These are phyloP conservation scores for Juncus inflexus DNA, from an alignment of 176 grass and related monocot genomes.

Conservation along the genomic window DNA sequence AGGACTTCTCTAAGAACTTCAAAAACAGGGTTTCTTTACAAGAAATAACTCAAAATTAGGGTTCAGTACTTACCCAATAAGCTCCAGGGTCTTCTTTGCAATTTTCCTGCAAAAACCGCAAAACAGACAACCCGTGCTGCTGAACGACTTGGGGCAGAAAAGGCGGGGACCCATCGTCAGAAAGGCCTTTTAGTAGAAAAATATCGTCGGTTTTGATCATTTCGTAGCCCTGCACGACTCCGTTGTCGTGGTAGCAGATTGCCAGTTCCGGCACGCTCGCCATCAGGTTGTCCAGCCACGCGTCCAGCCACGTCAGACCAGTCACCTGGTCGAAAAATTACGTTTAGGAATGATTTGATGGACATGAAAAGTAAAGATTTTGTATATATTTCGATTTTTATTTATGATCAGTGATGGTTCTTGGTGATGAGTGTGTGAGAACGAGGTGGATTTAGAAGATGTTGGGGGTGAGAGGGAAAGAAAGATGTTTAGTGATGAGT, in stretches of 20 bases:
- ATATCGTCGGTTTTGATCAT: slow-evolving; percentile 97
- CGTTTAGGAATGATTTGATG: too few relatives aligned
- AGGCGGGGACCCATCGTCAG: slow-evolving; percentile 85
- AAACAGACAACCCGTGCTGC: slow-evolving; percentile 92
- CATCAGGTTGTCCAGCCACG: slow-evolving; percentile 98
- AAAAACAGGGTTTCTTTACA: too few relatives aligned
- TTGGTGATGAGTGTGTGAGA: too few relatives aligned
- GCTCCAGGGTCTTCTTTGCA: slow-evolving; percentile 97
- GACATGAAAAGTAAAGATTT: too few relatives aligned
- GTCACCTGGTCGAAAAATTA: slow-evolving; percentile 50
- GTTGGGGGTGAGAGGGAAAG: too few relatives aligned
- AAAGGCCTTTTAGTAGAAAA: slow-evolving; percentile 86
- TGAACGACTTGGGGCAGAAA: slow-evolving; percentile 96
- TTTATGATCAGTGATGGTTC: too few relatives aligned
- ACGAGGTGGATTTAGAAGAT: too few relatives aligned
- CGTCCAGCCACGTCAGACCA: slow-evolving; percentile 93
- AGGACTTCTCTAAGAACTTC: too few relatives aligned
- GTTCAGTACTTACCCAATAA: slow-evolving; percentile 67
- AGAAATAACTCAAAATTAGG: neutral
- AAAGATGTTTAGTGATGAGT: too few relatives aligned
- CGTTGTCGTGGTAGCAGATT: slow-evolving; percentile 95
- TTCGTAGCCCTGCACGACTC: slow-evolving; percentile 97
- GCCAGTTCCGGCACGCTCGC: slow-evolving; percentile 94
- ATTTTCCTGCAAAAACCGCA: slow-evolving; percentile 92
- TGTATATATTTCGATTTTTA: too few relatives aligned